Percentiles rank a stretch among this genome's conserved stretches.
Evolutionary conservation across 768 basidiomycete genomes (phyloP).

Genomic region (Jaapia argillacea): DNA sequence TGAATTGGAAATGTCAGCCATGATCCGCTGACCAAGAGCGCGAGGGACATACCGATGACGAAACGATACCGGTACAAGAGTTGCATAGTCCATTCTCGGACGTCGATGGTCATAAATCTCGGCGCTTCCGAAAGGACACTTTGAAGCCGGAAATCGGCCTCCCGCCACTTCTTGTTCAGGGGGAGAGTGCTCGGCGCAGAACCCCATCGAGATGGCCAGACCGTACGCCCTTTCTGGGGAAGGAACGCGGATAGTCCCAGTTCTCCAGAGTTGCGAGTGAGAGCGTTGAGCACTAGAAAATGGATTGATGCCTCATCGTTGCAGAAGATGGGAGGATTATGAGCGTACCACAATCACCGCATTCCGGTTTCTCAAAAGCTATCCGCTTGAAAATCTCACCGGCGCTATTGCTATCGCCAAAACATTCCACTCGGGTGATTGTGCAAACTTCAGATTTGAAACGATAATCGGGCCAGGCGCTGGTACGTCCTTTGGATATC

Average conservation of each 20-base stretch:
- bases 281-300: slow-evolving; percentile 21
- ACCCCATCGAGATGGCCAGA: not conserved
- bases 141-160: not conserved
- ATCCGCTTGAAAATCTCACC: slow-evolving; percentile 23
- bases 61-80: slow-evolving; percentile 26
- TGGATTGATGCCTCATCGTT: no score
- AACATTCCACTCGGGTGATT: slow-evolving; percentile 6
- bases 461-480: not conserved
- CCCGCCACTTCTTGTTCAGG: slow-evolving; percentile 2
- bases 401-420: slow-evolving; percentile 12
- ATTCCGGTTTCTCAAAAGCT: slow-evolving; percentile 19
- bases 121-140: not conserved
- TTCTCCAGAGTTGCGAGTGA: slow-evolving; percentile 20
- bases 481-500: not conserved
- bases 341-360: slow-evolving; percentile 34
- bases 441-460: not conserved
- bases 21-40: slow-evolving; percentile 12
- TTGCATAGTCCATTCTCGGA: slow-evolving; percentile 19
- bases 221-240: slow-evolving; percentile 10
- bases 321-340: no score
- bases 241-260: slow-evolving; percentile 26
- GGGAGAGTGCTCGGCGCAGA: slow-evolving; percentile 2
- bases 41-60: slow-evolving; percentile 16
- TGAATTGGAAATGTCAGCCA: no score
- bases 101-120: slow-evolving; percentile 11